phyloP scores from a whole-genome alignment of 148 eudicot species.

The Bassia scoparia region DNA sequence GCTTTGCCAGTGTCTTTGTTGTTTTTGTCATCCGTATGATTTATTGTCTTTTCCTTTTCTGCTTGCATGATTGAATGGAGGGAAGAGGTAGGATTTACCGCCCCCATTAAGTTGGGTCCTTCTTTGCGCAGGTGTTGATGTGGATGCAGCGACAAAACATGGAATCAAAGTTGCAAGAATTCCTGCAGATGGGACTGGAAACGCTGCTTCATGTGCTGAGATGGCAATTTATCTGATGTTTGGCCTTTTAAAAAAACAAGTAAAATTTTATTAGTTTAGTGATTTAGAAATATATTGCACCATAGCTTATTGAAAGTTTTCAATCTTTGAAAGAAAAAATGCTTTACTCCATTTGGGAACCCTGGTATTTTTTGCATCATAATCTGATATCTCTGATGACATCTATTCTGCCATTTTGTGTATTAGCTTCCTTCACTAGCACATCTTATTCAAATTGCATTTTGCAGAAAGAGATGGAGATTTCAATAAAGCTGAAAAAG shows the following conservation, averaged over 20 bases:
- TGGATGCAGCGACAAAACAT: conserved; percentile 62
- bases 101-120: not conserved
- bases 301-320: not conserved
- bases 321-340: not conserved
- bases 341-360: not conserved
- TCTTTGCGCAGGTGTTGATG: conserved; percentile 62
- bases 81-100: not conserved
- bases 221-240: conserved; percentile 89
- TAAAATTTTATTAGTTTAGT: conserved; percentile 20
- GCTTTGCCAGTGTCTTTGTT: not conserved
- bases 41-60: not conserved
- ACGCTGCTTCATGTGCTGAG: conserved; percentile 95
- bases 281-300: not conserved
- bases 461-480: conserved; percentile 75
- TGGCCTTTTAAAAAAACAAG: conserved; percentile 93
- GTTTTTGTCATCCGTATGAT: not conserved
- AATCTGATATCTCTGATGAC: not conserved
- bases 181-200: conserved; percentile 64
- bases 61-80: not conserved
- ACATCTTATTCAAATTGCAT: not conserved
- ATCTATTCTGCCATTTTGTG: not conserved
- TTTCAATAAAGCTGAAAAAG: conserved; percentile 50
- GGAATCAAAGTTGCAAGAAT: conserved; percentile 92
- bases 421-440: not conserved
- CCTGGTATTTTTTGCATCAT: not conserved